Percentiles rank a stretch among this genome's conserved stretches.
These are phyloP conservation scores for Camillea tinctor DNA, from an alignment of 2,329 filamentous ascomycete species.

Conservation along the genomic window DNA sequence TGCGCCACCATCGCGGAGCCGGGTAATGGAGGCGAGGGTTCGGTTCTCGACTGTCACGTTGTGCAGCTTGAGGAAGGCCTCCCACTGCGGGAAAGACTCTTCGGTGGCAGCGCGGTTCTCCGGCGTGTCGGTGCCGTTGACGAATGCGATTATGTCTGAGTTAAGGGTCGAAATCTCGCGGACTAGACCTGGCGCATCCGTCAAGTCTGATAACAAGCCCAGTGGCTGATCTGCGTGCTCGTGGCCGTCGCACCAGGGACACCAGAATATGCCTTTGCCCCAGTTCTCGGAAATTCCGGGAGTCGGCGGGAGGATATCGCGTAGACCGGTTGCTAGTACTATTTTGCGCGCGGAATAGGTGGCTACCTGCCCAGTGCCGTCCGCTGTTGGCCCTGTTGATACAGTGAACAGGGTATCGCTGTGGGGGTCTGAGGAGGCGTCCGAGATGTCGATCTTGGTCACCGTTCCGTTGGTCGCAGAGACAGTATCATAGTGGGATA, in stretches of 20 bases:
- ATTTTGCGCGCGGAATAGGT: conserved; percentile 51
- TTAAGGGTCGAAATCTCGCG: conserved; percentile 56
- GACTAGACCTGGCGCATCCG: conserved; percentile 43
- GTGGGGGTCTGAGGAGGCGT: conserved; percentile 22
- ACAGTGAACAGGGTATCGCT: conserved; percentile 31
- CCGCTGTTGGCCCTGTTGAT: too few relatives aligned
- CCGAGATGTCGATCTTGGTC: conserved; percentile 37
- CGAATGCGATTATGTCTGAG: conserved; percentile 54
- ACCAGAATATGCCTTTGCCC: conserved; percentile 62
- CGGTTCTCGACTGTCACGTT: conserved; percentile 56
- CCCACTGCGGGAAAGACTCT: conserved; percentile 44
- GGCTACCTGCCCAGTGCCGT: conserved; percentile 14
- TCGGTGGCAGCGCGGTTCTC: conserved; percentile 40
- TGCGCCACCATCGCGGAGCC: conserved; percentile 41
- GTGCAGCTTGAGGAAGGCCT: conserved; percentile 47
- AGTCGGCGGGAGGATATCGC: conserved; percentile 53
- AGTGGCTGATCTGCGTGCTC: conserved; percentile 60
- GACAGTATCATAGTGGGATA: conserved; percentile 50
- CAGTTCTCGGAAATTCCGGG: conserved; percentile 55
- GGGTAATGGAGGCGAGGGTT: conserved; percentile 47
- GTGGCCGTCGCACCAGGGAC: conserved; percentile 63
- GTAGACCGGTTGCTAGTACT: conserved; percentile 57
- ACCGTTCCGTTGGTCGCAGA: conserved; percentile 53
- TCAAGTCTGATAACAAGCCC: conserved; percentile 49
- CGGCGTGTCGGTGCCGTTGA: conserved; percentile 57